Base-by-base conservation (phyloP, 495 filamentous ascomycete genomes). In the Saxophila tyrrhenica region DNA sequence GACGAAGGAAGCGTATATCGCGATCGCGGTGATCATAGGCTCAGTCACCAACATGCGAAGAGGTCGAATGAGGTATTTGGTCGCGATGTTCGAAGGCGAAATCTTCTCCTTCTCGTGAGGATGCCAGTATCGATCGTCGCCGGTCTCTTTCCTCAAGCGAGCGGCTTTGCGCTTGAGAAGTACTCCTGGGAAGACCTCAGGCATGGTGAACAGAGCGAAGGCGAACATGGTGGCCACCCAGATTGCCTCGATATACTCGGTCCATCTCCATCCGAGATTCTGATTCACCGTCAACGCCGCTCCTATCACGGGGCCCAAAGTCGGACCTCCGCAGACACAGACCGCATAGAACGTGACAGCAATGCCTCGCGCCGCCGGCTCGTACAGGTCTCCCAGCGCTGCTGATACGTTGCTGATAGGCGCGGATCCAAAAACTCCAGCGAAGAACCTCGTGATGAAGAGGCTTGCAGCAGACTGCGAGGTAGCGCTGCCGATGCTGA, bases 341-440 rank as follows among this genome's bases (percentile, higher is more conserved):
- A 72, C 50, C 8, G 65, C 64, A 53, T 69, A 73, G 50, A 72
- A 69, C 20, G 64, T 62, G 0, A 72, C 59, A 8, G 71, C 69
- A 10, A 62, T 65, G 20, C 71, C 71, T 56, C 71, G 58, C 20
- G 54, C 58, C 45, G 63, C 63, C 1, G 69, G 65, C 24, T 54
- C 56, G 52, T 65, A 79, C 21, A 80, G 72, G 55, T 81, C 77
- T 0, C 71, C 75, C 3, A 80, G 57, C 0, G 72, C 72, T 0
- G 72, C 78, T 19, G 48, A 47, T 7, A 73, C 71, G 51, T 72
- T 73, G 48, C 63, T 65, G 13, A 70, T 39, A 1, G 67, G 59
- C 15, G 58, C 58, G 0, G 59, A 53, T 2, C 61, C 66, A n/a
- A 65, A 63, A 10, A 62, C 57, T 15, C 70, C 70, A 19, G 53